phyloP scores from a whole-genome alignment of 768 basidiomycete genomes.

The Suillus decipiens region DNA sequence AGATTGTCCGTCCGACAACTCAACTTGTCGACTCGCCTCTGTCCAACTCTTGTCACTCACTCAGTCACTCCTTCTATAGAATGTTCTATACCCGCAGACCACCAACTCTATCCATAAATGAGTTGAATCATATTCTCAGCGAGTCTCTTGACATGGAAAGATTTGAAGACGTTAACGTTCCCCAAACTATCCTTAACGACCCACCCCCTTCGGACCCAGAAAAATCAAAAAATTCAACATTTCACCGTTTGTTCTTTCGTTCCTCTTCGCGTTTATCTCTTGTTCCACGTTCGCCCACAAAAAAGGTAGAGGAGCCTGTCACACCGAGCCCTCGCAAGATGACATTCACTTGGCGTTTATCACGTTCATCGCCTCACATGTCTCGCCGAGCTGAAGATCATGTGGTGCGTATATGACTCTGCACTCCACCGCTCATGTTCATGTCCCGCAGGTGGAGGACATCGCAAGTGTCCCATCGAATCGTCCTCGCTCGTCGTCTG shows the following conservation, averaged over 20 bases:
- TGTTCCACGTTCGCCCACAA: conserved; percentile 9
- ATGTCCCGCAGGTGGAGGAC: neutral
- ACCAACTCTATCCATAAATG: conserved; percentile 29
- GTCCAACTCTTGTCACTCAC: conserved; percentile 1
- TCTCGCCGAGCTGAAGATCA: conserved; percentile 16
- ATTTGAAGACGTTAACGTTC: conserved; percentile 12
- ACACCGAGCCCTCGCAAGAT: conserved; percentile 27
- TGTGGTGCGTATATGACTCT: conserved; percentile 15
- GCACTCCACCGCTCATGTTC: neutral
- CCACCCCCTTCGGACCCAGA: conserved; percentile 21
- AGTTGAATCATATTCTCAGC: conserved; percentile 36
- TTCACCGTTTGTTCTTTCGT: conserved; percentile 34
- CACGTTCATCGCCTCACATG: conserved; percentile 26
- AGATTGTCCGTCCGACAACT: too few relatives aligned
- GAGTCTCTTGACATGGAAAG: conserved; percentile 31
- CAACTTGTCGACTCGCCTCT: neutral
- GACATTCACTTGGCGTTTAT: conserved; percentile 30
- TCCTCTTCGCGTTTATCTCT: conserved; percentile 19
- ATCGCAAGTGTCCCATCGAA: neutral
- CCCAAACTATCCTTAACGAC: conserved; percentile 25
- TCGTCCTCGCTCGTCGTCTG: neutral
- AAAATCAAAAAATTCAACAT: conserved; percentile 25
- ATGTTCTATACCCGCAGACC: conserved; percentile 9
- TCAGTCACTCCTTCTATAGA: neutral
- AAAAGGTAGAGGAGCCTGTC: conserved; percentile 16